These are phyloP conservation scores for Solanum ahanhuiri DNA, from an alignment of 257 asterid species.

Conservation along the genomic window DNA sequence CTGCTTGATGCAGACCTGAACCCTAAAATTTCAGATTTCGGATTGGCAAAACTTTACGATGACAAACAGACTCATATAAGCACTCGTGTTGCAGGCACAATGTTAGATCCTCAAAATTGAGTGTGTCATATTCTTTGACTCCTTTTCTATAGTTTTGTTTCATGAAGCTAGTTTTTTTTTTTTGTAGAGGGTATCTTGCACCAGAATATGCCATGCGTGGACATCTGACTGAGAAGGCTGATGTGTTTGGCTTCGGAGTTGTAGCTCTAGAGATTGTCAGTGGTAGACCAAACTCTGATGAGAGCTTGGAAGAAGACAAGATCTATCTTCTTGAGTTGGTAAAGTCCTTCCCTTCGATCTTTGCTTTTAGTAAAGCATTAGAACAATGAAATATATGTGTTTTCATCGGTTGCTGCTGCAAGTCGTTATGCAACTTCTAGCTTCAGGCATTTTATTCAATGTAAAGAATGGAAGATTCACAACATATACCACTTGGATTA, in stretches of 20 bases:
- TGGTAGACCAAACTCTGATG: slow-evolving; percentile 57
- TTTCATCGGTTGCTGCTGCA: not conserved
- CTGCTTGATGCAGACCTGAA: slow-evolving; percentile 49
- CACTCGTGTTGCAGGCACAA: slow-evolving; percentile 84
- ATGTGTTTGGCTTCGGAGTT: slow-evolving; percentile 60
- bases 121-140: not conserved
- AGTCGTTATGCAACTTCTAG: not conserved
- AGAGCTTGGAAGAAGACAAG: slow-evolving; percentile 37
- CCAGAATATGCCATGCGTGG: slow-evolving; percentile 77
- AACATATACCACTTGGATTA: not conserved
- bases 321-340: slow-evolving; percentile 75
- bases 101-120: slow-evolving; percentile 29
- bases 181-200: slow-evolving; percentile 61
- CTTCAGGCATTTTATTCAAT: not conserved
- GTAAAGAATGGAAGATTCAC: no score
- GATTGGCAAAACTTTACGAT: slow-evolving; percentile 62
- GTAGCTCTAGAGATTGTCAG: slow-evolving; percentile 54
- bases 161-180: not conserved
- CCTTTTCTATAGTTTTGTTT: not conserved
- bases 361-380: not conserved
- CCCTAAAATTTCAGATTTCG: slow-evolving; percentile 67
- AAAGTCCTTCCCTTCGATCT: not conserved
- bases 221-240: slow-evolving; percentile 65
- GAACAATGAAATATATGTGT: not conserved
- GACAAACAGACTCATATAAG: slow-evolving; percentile 77